Base-by-base conservation (phyloP, 75 land plant species). In the Pinus albicaulis region DNA sequence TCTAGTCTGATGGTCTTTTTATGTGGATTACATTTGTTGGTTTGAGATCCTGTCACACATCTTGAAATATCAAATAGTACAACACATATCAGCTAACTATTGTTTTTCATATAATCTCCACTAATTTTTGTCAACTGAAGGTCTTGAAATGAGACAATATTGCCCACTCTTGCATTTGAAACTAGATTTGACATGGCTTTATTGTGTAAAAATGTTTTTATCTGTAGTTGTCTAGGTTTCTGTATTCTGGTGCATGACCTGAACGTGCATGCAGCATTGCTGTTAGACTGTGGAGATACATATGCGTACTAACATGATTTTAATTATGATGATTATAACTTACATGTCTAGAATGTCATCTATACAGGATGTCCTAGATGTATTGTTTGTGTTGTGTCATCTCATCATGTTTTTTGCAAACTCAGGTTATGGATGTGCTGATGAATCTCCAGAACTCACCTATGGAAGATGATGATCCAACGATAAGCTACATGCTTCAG, bases 401-500 rank as follows among this genome's bases (percentile, higher is more conserved):
- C 14, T 68, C 0, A 68, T 77, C 28, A 52, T 48, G 77, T 74
- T 76, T 22, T 38, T 26, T 26, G n/a, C 52, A 48, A 76, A 23
- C 1, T 52, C 61, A 80, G 81, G 81, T 80, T 34, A 80, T 80
- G 81, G 81, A 80, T 13, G 81, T 80, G 57, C 81, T 80, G 26
- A 80, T 80, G 81, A 80, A 34, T 81, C 81, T 80, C 20, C 81
- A 80, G 61, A 81, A 81, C 24, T 26, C 70, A 48, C 71, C 80
- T 19, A 26, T 80, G 57, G 81, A 80, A 17, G 81, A 80, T 23
- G 81, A 77, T 62, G 81, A 80, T 41, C 81, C 81, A 7, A 80
- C 81, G 2, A 77, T 76, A 11, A 80, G 81, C 81, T 80, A 80
- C 56, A 80, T 80, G 81, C 81, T 80, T 44, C 81, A 80, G 81